These are phyloP conservation scores for Dictyostelium intermedium DNA, from an alignment of 78 protist genomes.

Conservation along the genomic window DNA sequence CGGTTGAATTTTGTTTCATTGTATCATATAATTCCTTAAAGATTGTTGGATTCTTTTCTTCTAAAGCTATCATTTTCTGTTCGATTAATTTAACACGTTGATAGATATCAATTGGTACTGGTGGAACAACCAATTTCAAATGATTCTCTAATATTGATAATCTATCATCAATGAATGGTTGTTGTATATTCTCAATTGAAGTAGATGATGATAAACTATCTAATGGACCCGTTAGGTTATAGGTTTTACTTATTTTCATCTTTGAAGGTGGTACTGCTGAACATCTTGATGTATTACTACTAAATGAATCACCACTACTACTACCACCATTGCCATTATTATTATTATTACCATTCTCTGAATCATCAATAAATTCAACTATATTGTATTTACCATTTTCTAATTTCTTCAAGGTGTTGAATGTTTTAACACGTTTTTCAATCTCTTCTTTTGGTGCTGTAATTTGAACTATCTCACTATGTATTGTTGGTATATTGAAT, in stretches of 20 bases:
- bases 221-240: constrained; percentile 39
- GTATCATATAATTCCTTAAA: constrained; percentile 32
- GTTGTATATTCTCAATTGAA: background rate
- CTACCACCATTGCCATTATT: background rate
- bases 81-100: constrained; percentile 47
- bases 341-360: background rate
- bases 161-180: constrained; percentile 23
- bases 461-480: constrained; percentile 17
- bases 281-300: background rate
- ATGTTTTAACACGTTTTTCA: constrained; percentile 19
- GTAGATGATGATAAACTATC: background rate
- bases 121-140: background rate
- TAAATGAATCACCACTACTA: background rate
- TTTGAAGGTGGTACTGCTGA: constrained; percentile 16
- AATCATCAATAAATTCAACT: constrained; percentile 28
- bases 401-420: background rate
- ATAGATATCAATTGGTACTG: constrained; percentile 17
- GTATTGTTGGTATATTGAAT: background rate
- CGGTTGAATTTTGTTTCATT: background rate
- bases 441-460: constrained; percentile 29
- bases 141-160: constrained; percentile 24
- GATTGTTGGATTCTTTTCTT: constrained; percentile 14
- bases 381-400: constrained; percentile 34
- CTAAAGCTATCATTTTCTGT: constrained; percentile 40
- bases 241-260: constrained; percentile 6